phyloP scores from a whole-genome alignment of 257 asterid species.

The Datura wrightii region DNA sequence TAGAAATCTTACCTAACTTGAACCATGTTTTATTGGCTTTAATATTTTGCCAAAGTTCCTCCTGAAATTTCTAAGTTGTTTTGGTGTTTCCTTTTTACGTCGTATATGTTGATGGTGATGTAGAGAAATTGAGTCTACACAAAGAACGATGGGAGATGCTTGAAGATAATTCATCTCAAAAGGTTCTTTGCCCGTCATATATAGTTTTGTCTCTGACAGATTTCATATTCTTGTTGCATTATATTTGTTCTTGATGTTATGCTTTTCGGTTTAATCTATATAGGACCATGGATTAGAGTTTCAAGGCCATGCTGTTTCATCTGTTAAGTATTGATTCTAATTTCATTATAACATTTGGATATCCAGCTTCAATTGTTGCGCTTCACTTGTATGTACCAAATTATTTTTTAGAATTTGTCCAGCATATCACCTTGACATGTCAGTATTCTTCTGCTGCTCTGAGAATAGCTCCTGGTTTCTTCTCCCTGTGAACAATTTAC shows the following conservation, averaged over 20 bases:
- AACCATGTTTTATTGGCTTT: not conserved
- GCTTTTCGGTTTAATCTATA: conserved; percentile 26
- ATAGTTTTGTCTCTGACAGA: not conserved
- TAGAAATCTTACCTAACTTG: not conserved
- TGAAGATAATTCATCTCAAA: conserved; percentile 31
- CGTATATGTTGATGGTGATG: conserved; percentile 52
- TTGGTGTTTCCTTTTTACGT: conserved; percentile 47
- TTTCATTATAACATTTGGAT: not conserved
- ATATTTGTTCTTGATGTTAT: conserved; percentile 2
- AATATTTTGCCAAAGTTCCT: not conserved
- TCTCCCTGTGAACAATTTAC: no score
- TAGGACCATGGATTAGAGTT: conserved; percentile 40
- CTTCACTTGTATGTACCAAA: not conserved
- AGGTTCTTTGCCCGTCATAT: conserved; percentile 28
- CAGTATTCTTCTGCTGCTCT: not conserved
- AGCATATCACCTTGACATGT: conserved; percentile 3
- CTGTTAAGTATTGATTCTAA: conserved; percentile 42
- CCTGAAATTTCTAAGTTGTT: not conserved
- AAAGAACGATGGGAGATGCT: conserved; percentile 54
- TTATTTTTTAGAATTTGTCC: not conserved
- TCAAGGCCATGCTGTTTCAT: conserved; percentile 16
- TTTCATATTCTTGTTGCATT: not conserved
- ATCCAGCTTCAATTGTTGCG: not conserved
- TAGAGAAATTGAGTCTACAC: conserved; percentile 52
- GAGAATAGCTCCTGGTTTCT: no score